phyloP scores from a whole-genome alignment of 1,139 yeast genomes.

The Blastobotrys proliferans region DNA sequence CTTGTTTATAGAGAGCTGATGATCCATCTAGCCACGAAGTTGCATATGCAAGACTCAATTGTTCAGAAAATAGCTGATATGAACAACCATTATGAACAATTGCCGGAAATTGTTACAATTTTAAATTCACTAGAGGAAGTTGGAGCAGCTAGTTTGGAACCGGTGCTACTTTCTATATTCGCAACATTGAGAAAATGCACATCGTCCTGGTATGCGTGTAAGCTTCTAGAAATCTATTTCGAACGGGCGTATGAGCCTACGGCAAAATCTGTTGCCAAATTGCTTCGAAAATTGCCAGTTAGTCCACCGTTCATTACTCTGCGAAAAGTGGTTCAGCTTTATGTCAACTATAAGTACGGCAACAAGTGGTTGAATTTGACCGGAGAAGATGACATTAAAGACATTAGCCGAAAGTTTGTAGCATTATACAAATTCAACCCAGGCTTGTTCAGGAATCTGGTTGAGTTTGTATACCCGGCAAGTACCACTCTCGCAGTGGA shows the following conservation, averaged over 20 bases:
- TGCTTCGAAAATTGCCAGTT: conserved; percentile 3
- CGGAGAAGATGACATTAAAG: conserved; percentile 4
- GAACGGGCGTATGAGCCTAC: neutral
- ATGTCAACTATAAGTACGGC: conserved; percentile 2
- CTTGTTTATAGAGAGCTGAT: neutral
- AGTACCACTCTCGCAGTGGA: conserved; percentile 10
- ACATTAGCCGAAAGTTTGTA: conserved; percentile 3
- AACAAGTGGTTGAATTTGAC: conserved; percentile 1
- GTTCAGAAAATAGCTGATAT: neutral
- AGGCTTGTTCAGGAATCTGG: conserved; percentile 4
- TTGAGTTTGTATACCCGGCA: conserved; percentile 9
- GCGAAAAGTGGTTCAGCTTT: conserved; percentile 8
- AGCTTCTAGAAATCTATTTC: conserved; percentile 6
- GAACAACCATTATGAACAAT: neutral
- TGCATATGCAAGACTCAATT: neutral
- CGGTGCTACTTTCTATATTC: neutral
- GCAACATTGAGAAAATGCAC: neutral
- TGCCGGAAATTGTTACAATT: neutral
- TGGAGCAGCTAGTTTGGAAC: neutral
- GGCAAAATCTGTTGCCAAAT: neutral
- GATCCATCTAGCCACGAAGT: neutral
- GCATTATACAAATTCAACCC: conserved; percentile 1
- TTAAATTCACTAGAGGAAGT: neutral
- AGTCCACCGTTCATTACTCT: conserved; percentile 1
- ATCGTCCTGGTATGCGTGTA: neutral